Conservation (phyloP, 257 asterid species). For the Gentiana straminea region DNA sequence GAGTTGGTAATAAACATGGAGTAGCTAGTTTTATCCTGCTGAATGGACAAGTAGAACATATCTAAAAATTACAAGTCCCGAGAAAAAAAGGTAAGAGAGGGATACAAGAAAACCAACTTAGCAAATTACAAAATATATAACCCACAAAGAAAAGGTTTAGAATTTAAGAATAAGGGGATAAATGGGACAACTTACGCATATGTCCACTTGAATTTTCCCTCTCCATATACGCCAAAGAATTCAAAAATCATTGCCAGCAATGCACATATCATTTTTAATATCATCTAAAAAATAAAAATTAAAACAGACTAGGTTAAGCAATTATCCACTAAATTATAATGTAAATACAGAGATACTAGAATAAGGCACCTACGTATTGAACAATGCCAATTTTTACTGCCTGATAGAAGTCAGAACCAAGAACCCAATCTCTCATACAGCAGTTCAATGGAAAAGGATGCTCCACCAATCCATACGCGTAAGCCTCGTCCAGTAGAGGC, state of each 20-base stretch:
- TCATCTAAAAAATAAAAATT: constrained; percentile 49
- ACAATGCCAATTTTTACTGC: constrained; percentile 94
- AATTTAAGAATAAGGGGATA: background rate
- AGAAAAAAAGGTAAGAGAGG: no score
- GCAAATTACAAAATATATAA: no score
- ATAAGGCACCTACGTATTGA: constrained; percentile 59
- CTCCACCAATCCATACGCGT: constrained; percentile 89
- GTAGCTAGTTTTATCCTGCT: no score
- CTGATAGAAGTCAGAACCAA: constrained; percentile 87
- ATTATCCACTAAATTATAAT: background rate
- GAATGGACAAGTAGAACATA: background rate
- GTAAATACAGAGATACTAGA: background rate
- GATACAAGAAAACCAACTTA: no score
- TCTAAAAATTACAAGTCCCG: background rate
- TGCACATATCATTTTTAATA: constrained; percentile 92
- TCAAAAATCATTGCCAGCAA: constrained; percentile 69
- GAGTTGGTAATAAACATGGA: background rate
- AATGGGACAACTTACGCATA: constrained; percentile 61
- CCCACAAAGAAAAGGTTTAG: background rate
- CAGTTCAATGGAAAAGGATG: constrained; percentile 90
- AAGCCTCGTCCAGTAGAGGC: constrained; percentile 87
- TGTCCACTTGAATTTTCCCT: constrained; percentile 91
- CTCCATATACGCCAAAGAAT: constrained; percentile 77
- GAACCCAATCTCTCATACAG: constrained; percentile 63
- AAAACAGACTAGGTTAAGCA: constrained; percentile 7